A percentile compares a stretch with the other conserved stretches of the same genome.
phyloP scores from a whole-genome alignment of 1,139 yeast genomes.

The Geotrichum europaeum region DNA sequence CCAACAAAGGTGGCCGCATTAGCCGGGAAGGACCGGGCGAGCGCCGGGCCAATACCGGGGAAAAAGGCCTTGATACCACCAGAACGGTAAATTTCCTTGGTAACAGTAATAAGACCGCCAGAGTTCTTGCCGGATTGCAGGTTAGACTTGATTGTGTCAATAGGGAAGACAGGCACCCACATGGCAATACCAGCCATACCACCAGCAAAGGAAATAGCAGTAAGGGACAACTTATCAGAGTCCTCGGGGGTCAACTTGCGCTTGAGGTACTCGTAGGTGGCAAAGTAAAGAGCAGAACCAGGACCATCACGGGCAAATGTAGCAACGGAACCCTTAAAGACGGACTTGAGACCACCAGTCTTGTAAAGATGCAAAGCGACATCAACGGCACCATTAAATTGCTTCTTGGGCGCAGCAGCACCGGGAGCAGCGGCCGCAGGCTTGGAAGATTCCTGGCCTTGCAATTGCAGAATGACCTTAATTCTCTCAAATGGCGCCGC shows the following conservation, averaged over 20 bases:
- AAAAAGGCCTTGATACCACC: constrained; percentile 90
- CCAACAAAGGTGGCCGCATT: constrained; percentile 97
- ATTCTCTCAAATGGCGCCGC: constrained; percentile 97
- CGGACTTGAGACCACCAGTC: constrained; percentile 77
- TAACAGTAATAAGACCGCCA: constrained; percentile 59
- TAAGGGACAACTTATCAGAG: constrained; percentile 45
- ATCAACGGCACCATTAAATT: constrained; percentile 46
- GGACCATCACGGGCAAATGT: constrained; percentile 97
- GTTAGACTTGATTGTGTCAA: constrained; percentile 89
- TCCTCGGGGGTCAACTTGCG: constrained; percentile 51
- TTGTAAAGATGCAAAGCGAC: constrained; percentile 66
- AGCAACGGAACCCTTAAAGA: constrained; percentile 87
- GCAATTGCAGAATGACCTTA: constrained; percentile 87
- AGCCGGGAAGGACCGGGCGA: constrained; percentile 93
- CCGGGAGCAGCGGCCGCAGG: constrained; percentile 31
- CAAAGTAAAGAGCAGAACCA: constrained; percentile 95
- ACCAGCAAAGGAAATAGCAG: constrained; percentile 82
- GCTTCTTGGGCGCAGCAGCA: constrained; percentile 31
- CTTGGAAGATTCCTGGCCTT: constrained; percentile 42
- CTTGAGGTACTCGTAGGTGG: constrained; percentile 84
- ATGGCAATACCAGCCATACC: constrained; percentile 93
- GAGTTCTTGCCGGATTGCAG: constrained; percentile 62
- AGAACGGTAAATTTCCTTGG: constrained; percentile 53
- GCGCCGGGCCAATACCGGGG: constrained; percentile 97
- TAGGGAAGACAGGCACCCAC: constrained; percentile 97